Evolutionary conservation across 805 yeast species (phyloP), one percentile per base, ranked within the genome.

Genomic region (Ogataea neopini): DNA sequence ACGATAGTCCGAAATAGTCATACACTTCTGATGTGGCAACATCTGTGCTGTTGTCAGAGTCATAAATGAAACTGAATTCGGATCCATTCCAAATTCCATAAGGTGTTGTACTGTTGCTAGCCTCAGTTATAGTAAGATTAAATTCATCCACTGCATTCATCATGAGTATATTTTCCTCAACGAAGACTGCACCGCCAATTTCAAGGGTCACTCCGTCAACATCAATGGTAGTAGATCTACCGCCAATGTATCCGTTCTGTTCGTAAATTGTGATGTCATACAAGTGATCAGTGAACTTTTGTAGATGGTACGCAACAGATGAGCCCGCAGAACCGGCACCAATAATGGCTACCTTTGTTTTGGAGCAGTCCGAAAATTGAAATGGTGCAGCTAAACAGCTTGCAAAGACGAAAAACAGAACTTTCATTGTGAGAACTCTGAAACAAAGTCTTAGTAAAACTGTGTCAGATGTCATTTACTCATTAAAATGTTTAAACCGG

Each of bases 241-340:
- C 82, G 7, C 81, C 82, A 25, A 76, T 51, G 48, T 71, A 66
- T 8, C 52, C 54, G 25, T 62, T 63, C 15, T 56, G 48, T 35
- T 77, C 82, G 54, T 66, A 76, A 1, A 77, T 57, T 0, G 76
- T 71, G 40, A 77, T 62, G 40, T 75, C 63, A 48, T 55, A 72
- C 0, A 50, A 48, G 39, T 57, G 51, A 25, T 62, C 54, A 1
- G 74, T 62, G 52, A 57, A 74, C 39, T 65, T 67, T 32, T 73
- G 71, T 13, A 76, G 61, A 48, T 76, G 66, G 51, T 74, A 70
- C 3, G 81, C 74, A n/a, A 74, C 64, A 3, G 76, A 60, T 0
- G 79, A 59, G 1, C 82, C 81, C 8, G 76, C 79, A 3, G 81
- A 72, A 3, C 81, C 82, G 0, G 80, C 77, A 2, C 82, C 81